These are phyloP conservation scores for Oryza brachyantha DNA, from an alignment of 176 grass and related monocot genomes.

Conservation along the genomic window DNA sequence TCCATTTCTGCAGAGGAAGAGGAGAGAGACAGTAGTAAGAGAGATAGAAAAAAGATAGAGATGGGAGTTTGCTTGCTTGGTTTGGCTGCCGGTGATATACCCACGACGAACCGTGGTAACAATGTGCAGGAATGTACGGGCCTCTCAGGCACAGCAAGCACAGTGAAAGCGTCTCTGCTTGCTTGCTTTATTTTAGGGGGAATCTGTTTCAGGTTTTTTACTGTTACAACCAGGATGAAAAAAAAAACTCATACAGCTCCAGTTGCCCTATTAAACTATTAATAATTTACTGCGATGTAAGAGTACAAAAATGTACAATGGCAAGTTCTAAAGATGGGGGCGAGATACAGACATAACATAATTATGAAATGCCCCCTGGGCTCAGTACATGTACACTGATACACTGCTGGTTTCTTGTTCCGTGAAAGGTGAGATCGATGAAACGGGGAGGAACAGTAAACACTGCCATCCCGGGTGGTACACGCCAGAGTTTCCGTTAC, in stretches of 20 bases:
- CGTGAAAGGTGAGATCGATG: background rate
- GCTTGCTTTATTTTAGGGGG: background rate
- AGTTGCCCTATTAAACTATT: background rate
- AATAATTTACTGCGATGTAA: background rate
- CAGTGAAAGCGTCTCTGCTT: conserved; percentile 20
- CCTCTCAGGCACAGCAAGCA: background rate
- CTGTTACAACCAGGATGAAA: background rate
- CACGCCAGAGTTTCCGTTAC: too few species aligned
- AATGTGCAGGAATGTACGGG: conserved; percentile 17
- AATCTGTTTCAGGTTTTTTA: background rate
- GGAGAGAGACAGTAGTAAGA: background rate
- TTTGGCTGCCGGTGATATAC: conserved; percentile 10
- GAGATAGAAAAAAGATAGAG: background rate
- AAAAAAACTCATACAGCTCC: background rate
- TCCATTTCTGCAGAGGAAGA: background rate
- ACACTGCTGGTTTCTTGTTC: background rate
- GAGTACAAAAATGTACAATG: background rate
- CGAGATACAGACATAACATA: background rate
- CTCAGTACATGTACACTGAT: background rate
- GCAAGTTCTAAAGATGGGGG: background rate
- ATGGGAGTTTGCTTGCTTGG: background rate
- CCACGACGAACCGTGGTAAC: background rate
- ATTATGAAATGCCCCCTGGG: background rate
- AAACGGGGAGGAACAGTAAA: background rate
- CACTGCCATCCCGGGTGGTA: background rate